A percentile compares a stretch with the other conserved stretches of the same genome.
phyloP scores from a whole-genome alignment of 1,284 basidiomycete species.

The Flammula alnicola region DNA sequence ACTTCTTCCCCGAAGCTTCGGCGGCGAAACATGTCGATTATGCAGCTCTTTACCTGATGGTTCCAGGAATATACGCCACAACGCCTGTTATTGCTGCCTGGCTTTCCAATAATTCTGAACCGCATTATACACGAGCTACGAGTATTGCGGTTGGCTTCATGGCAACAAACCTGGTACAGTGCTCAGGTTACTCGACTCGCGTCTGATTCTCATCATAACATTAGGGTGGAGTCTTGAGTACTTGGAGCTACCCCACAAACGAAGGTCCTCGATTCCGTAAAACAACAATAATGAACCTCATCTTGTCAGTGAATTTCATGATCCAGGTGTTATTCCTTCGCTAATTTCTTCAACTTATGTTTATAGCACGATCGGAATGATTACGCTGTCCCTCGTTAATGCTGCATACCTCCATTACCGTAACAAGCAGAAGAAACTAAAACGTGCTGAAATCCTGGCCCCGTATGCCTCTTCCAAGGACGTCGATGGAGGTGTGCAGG shows the following conservation, averaged over 20 bases:
- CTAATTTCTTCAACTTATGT: neutral
- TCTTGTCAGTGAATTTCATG: conserved; percentile 33
- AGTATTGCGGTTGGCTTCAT: conserved; percentile 57
- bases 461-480: conserved; percentile 33
- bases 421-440: conserved; percentile 33
- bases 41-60: conserved; percentile 52
- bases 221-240: conserved; percentile 42
- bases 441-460: conserved; percentile 33
- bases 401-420: conserved; percentile 31
- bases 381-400: conserved; percentile 33
- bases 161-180: conserved; percentile 44
- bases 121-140: conserved; percentile 54
- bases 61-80: conserved; percentile 48
- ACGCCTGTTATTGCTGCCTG: conserved; percentile 53
- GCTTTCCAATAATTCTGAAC: conserved; percentile 61
- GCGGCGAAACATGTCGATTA: conserved; percentile 43
- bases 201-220: neutral
- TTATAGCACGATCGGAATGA: conserved; percentile 29
- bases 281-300: conserved; percentile 39
- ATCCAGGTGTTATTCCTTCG: neutral
- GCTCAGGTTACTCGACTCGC: neutral
- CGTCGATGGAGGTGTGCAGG: conserved; percentile 31
- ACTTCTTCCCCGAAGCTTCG: conserved; percentile 7
- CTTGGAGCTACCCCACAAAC: conserved; percentile 42
- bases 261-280: conserved; percentile 40